Percentiles rank a stretch among this genome's conserved stretches.
Conservation (phyloP, 768 basidiomycete genomes). For the Kondoa malvinella region DNA sequence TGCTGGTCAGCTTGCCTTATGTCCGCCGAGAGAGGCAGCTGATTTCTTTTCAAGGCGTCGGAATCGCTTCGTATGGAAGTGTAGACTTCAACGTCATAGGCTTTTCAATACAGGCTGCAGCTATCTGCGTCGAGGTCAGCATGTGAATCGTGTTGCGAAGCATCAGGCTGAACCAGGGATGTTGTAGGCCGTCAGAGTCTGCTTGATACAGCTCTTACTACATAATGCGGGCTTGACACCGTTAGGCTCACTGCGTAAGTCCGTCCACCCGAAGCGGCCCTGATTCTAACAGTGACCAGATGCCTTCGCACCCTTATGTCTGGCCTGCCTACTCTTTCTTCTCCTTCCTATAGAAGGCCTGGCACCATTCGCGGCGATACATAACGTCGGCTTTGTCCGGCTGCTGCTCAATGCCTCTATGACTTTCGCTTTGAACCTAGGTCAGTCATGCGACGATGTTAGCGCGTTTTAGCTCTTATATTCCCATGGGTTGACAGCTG, state of each 20-base stretch:
- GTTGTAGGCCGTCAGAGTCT: not conserved
- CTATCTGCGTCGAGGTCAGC: not conserved
- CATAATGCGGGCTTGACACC: slow-evolving; percentile 1
- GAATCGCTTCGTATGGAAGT: not conserved
- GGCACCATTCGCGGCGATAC: slow-evolving; percentile 8
- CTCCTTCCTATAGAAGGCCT: slow-evolving; percentile 7
- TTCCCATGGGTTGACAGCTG: not conserved
- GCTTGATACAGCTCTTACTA: slow-evolving; percentile 6
- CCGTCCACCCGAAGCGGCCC: not conserved
- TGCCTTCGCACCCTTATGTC: not conserved
- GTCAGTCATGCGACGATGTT: not conserved
- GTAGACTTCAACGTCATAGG: slow-evolving; percentile 7
- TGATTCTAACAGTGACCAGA: not conserved
- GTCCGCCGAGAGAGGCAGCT: not conserved
- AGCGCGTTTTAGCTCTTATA: not conserved
- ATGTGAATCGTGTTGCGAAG: not conserved
- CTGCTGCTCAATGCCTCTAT: slow-evolving; percentile 1
- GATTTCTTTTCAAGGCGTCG: not conserved
- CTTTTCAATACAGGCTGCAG: slow-evolving; percentile 1
- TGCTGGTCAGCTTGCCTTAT: not conserved
- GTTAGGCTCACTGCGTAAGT: slow-evolving; percentile 5
- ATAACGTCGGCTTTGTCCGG: not conserved
- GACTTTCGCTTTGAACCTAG: slow-evolving; percentile 4
- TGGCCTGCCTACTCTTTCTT: not conserved
- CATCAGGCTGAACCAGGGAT: not conserved